Evolutionary conservation across 2,329 filamentous ascomycete species (phyloP).

Genomic region (Calycina marina): DNA sequence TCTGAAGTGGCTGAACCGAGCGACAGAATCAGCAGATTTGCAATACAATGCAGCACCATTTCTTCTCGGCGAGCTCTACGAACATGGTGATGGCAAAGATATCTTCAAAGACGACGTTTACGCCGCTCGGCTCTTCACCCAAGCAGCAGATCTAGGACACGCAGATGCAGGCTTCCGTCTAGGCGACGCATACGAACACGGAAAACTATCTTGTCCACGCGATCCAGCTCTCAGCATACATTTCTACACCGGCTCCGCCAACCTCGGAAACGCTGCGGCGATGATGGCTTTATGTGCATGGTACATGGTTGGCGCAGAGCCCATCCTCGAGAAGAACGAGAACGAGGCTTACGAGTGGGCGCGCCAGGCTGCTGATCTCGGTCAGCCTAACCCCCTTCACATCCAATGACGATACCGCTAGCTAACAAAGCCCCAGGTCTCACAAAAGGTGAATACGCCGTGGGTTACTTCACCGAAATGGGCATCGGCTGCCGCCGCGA

Average conservation of each 20-base stretch:
- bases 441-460: slow-evolving; percentile 71
- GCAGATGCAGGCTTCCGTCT: slow-evolving; percentile 73
- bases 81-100: slow-evolving; percentile 87
- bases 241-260: slow-evolving; percentile 89
- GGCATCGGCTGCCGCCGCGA: slow-evolving; percentile 91
- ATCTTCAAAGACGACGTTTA: slow-evolving; percentile 85
- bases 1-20: slow-evolving; percentile 91
- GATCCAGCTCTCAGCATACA: slow-evolving; percentile 91
- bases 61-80: slow-evolving; percentile 76
- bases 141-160: slow-evolving; percentile 84
- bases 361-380: slow-evolving; percentile 66
- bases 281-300: slow-evolving; percentile 99
- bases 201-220: slow-evolving; percentile 69
- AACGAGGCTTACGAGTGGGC: slow-evolving; percentile 97
- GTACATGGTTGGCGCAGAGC: slow-evolving; percentile 93
- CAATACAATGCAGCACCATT: slow-evolving; percentile 93
- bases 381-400: slow-evolving; percentile 36
- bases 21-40: slow-evolving; percentile 71
- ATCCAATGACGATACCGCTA: slow-evolving; percentile 1
- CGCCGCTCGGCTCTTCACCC: slow-evolving; percentile 85
- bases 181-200: slow-evolving; percentile 95
- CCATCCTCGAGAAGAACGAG: slow-evolving; percentile 86
- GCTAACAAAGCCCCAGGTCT: slow-evolving; percentile 18
- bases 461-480: slow-evolving; percentile 97
- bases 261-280: slow-evolving; percentile 65